A percentile compares a stretch with the other conserved stretches of the same genome.
Evolutionary conservation across 1,284 basidiomycete genomes (phyloP).

Genomic region (Rhodofomes roseus): DNA sequence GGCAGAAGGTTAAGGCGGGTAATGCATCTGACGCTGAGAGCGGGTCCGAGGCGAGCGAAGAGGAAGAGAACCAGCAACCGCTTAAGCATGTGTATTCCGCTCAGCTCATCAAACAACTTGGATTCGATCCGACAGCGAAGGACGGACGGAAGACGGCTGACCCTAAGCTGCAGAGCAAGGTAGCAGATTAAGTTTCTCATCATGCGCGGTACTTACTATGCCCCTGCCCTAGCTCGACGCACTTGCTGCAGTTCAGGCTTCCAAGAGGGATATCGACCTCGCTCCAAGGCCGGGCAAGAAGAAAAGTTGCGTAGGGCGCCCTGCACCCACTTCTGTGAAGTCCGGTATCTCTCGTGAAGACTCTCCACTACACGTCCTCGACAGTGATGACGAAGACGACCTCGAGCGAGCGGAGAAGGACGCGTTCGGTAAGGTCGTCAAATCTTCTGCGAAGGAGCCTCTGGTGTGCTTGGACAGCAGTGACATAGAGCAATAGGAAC

Average conservation of each 20-base stretch:
- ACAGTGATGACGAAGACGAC: conserved; percentile 22
- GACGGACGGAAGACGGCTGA: conserved; percentile 40
- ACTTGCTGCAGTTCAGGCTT: conserved; percentile 43
- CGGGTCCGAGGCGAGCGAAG: conserved; percentile 4
- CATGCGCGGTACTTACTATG: not conserved
- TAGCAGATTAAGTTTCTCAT: conserved; percentile 20
- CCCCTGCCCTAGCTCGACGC: conserved; percentile 42
- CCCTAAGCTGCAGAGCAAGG: conserved; percentile 51
- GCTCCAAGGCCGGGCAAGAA: conserved; percentile 52
- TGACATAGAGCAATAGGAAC: conserved; percentile 16
- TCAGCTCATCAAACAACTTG: conserved; percentile 59
- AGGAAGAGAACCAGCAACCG: conserved; percentile 13
- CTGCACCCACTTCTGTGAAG: conserved; percentile 1
- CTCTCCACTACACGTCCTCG: conserved; percentile 13
- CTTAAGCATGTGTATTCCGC: conserved; percentile 57
- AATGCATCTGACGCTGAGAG: conserved; percentile 3
- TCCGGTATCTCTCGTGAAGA: not conserved
- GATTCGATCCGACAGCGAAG: conserved; percentile 68
- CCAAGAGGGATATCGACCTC: conserved; percentile 47
- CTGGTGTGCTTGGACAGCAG: conserved; percentile 29
- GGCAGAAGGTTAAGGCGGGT: conserved; percentile 15
- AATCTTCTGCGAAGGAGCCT: conserved; percentile 2
- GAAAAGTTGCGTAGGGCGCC: conserved; percentile 20
- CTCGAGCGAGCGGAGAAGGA: conserved; percentile 15
- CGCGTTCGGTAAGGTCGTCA: conserved; percentile 17